These are phyloP conservation scores for Epichloe sibirici DNA, from an alignment of 2,329 filamentous ascomycete species.

Conservation along the genomic window DNA sequence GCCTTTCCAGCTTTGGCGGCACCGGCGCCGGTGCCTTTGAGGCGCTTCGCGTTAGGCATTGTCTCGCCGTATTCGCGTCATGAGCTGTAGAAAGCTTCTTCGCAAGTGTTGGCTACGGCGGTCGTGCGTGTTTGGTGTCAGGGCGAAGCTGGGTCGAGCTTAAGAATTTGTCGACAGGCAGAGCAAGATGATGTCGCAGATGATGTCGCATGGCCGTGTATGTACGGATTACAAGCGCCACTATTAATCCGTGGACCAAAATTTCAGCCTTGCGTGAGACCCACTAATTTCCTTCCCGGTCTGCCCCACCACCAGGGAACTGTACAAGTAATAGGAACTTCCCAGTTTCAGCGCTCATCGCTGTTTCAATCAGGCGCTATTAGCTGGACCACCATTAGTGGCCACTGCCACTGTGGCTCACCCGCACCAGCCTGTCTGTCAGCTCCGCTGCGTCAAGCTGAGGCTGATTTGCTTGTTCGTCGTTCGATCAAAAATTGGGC, in stretches of 20 bases:
- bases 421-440: background rate
- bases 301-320: background rate
- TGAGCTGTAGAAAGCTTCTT: background rate
- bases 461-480: background rate
- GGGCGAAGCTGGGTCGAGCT: background rate
- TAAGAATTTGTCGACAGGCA: background rate
- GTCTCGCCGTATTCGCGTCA: conserved; percentile 1
- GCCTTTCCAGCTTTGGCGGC: conserved; percentile 18
- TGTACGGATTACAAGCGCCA: background rate
- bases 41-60: conserved; percentile 50
- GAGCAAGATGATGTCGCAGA: background rate
- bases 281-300: conserved; percentile 2
- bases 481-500: background rate
- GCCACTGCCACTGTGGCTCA: background rate
- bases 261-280: conserved; percentile 13
- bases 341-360: background rate
- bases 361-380: background rate
- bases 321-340: too few relatives aligned
- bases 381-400: background rate
- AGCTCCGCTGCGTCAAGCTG: background rate
- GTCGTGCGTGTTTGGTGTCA: background rate
- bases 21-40: conserved; percentile 39
- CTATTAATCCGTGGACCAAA: conserved; percentile 3
- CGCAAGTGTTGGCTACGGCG: background rate
- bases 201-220: background rate